Evolutionary conservation across 23 red algal genomes (phyloP), one percentile per base, ranked within the genome.

Genomic region (Agarophyton chilense): DNA sequence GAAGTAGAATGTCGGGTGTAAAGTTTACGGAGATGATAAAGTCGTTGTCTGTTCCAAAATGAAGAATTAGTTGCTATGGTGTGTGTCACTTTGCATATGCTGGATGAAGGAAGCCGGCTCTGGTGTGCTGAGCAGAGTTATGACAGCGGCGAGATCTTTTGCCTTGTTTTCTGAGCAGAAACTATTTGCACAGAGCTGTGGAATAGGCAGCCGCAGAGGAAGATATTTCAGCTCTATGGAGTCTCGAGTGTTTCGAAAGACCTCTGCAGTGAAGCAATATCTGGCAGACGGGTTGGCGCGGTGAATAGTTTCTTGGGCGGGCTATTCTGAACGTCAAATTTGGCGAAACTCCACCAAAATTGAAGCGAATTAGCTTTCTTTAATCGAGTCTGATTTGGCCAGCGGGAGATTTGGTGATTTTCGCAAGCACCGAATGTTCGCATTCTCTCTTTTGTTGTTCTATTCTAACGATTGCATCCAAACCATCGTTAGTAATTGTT

Each of bases 21-120:
- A 86, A 86, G 65, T 86, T 72, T 12, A 62, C 28, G 58, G 40
- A 11, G 12, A 72, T n/a, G 13, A 86, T 49, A 33, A 86, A 86
- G 62, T 86, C 81, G 28, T 11, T 17, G 22, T 58, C 22, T 17
- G 22, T 58, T 1, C 55, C 55, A 2, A 3, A 9, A 28, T 2
- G 6, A 29, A 29, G 22, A 4, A 58, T 4, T 8, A 4, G 55
- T 28, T 28, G 55, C 55, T 25, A 58, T 29, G 55, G 55, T 0
- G 55, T 58, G 14, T 58, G 5, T 0, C 4, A 2, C 2, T 2
- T 4, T 58, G 25, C 22, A 28, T 28, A 3, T 2, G 8, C 3
- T 9, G 55, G 55, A 28, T 58, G 55, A 0, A 58, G 22, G 1
- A 58, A 28, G 2, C 55, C 55, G 9, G 2, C 29, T 28, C 55